Evolutionary conservation across 1,284 basidiomycete species (phyloP), one percentile per base, ranked within the genome.

Genomic region (Thelephora terrestris): DNA sequence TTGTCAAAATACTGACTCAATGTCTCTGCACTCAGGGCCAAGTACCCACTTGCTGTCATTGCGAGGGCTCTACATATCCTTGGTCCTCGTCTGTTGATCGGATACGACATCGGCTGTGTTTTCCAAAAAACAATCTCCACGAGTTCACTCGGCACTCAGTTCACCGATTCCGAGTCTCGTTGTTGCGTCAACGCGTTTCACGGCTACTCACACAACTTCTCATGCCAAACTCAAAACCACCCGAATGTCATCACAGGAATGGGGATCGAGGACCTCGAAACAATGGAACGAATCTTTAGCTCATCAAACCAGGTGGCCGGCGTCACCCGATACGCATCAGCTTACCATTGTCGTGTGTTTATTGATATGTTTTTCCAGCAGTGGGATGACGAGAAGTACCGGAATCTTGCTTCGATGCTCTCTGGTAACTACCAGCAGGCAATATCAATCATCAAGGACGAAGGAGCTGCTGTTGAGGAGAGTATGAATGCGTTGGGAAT

Each of bases 51-150:
- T 1, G 63, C 65, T 0, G 57, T 60, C 7, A 47, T 61, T 4
- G 49, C 56, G 1, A 52, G 56, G 43, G 37, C 61, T 2, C 46
- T 67, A 2, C 54, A 59, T 14, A 40, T 43, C 1, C 53, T 62
- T 24, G 54, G 52, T 1, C 17, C 18, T 0, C 27, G 17, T 0
- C 36, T 32, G 9, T 36, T 53, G 1, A 23, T 35, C 14, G 64
- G 60, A 0, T 69, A 65, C 49, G 63, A 69, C 47, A 66, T 69
- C 36, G 65, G 62, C 2, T 69, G 67, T 47, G 51, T 51, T 0
- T 66, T 67, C 45, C 52, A 52, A n/a, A 50, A 37, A 16, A 69
- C 64, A 0, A 49, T 64, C 5, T 21, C 25, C 3, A 45, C 47
- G 12, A 65, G 59, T 27, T 59, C 55, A 3, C 48, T 65, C 1